phyloP scores from a whole-genome alignment of 495 filamentous ascomycete species.

The Achaetomiella virescens region DNA sequence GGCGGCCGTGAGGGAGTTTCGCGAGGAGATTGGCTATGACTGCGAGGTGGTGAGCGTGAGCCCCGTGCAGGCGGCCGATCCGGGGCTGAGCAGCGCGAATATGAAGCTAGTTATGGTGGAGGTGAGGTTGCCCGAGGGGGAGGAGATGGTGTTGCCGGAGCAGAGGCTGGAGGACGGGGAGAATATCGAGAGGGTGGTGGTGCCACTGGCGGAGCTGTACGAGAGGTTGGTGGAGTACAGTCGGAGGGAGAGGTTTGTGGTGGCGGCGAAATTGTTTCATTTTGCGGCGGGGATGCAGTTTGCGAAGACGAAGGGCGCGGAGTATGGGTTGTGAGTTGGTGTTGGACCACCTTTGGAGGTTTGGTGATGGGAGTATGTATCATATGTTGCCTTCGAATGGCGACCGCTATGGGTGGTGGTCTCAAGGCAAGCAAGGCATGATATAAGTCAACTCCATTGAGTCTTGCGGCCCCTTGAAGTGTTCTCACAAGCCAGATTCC shows the following conservation, averaged over 20 bases:
- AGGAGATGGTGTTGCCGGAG: slow-evolving; percentile 49
- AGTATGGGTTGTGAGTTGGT: slow-evolving; percentile 30
- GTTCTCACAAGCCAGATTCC: too few relatives aligned
- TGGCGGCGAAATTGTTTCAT: slow-evolving; percentile 41
- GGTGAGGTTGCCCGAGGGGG: slow-evolving; percentile 57
- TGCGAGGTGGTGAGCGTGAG: slow-evolving; percentile 28
- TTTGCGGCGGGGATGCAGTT: slow-evolving; percentile 42
- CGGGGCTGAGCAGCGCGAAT: slow-evolving; percentile 78
- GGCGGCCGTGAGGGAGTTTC: slow-evolving; percentile 77
- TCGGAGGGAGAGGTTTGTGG: slow-evolving; percentile 30
- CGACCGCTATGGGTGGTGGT: too few relatives aligned
- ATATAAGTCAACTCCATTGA: too few relatives aligned
- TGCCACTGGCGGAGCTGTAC: slow-evolving; percentile 56
- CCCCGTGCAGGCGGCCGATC: slow-evolving; percentile 38
- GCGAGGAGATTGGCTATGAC: slow-evolving; percentile 83
- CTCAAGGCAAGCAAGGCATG: too few relatives aligned
- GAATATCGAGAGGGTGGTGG: slow-evolving; percentile 73
- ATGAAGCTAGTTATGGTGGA: slow-evolving; percentile 74
- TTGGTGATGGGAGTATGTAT: too few relatives aligned
- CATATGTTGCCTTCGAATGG: too few relatives aligned
- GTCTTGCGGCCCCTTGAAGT: too few relatives aligned
- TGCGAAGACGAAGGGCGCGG: slow-evolving; percentile 26
- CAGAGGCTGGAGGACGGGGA: slow-evolving; percentile 75
- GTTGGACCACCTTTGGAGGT: too few relatives aligned
- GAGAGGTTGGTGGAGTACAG: slow-evolving; percentile 41